Evolutionary conservation across 495 filamentous ascomycete species (phyloP).

Genomic region (Trichoderma gamsii): DNA sequence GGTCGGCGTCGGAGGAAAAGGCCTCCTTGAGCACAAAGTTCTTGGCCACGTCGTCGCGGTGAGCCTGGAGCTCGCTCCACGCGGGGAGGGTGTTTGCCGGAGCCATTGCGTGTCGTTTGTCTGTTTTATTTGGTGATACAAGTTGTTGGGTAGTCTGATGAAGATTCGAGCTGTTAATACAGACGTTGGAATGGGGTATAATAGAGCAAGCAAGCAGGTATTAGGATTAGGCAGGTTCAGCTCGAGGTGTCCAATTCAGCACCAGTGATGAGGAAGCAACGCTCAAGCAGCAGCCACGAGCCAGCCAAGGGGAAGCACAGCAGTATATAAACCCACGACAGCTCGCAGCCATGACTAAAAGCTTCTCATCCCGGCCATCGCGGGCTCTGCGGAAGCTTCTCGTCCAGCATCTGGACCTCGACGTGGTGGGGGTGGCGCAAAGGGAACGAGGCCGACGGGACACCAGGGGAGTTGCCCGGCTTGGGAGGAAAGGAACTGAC

Average conservation of each 20-base stretch:
- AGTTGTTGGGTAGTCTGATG: no score
- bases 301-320: neutral
- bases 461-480: neutral
- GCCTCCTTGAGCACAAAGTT: conserved; percentile 87
- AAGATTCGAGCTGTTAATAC: no score
- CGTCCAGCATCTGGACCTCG: neutral
- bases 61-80: conserved; percentile 83
- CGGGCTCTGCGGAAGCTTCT: neutral
- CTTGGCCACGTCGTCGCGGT: conserved; percentile 76
- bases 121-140: no score
- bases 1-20: conserved; percentile 80
- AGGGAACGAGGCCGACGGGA: neutral
- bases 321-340: neutral
- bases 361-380: neutral
- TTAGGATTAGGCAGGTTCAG: no score
- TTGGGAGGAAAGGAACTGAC: neutral
- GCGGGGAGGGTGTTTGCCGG: conserved; percentile 76
- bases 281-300: neutral
- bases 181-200: neutral
- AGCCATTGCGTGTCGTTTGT: conserved; percentile 32
- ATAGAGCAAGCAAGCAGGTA: neutral
- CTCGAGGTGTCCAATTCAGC: no score
- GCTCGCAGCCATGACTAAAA: no score
- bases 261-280: neutral
- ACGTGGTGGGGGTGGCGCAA: conserved; percentile 6